Evolutionary conservation across 805 yeast species (phyloP).

Genomic region (Torulaspora gathmanii): DNA sequence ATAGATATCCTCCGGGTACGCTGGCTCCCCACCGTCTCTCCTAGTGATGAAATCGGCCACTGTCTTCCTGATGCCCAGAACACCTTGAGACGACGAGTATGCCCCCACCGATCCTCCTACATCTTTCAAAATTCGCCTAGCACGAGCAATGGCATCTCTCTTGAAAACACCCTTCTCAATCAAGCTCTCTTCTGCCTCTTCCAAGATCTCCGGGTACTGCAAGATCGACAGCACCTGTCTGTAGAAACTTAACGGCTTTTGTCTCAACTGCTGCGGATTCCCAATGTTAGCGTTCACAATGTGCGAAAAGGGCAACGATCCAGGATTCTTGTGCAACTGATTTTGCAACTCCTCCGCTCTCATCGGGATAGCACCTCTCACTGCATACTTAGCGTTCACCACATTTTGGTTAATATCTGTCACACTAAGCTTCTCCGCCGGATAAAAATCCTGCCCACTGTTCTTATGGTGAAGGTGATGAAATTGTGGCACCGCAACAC

Average conservation of each 20-base stretch:
- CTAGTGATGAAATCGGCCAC: conserved; percentile 74
- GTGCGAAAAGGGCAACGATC: conserved; percentile 65
- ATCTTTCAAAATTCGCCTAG: conserved; percentile 51
- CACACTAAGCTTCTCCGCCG: conserved; percentile 39
- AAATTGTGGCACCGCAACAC: conserved; percentile 1
- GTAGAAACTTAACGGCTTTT: conserved; percentile 90
- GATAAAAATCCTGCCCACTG: conserved; percentile 18
- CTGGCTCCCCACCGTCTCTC: conserved; percentile 72
- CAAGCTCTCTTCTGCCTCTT: conserved; percentile 23
- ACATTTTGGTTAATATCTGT: conserved; percentile 67
- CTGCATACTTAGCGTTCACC: conserved; percentile 89
- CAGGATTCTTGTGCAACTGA: conserved; percentile 50
- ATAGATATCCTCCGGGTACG: conserved; percentile 69
- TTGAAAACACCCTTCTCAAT: conserved; percentile 39
- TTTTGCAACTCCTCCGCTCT: conserved; percentile 79
- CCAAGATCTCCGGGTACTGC: conserved; percentile 74
- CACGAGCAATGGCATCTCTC: conserved; percentile 69
- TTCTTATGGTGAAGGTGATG: conserved; percentile 10
- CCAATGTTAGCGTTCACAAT: conserved; percentile 94
- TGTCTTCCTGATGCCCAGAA: conserved; percentile 59
- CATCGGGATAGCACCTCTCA: conserved; percentile 89
- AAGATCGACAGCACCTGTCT: conserved; percentile 82
- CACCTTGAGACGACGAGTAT: conserved; percentile 91
- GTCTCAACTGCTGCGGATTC: conserved; percentile 95
- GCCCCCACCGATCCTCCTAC: conserved; percentile 86